Conservation (phyloP, 1,139 yeast genomes). For the Candida anutae region DNA sequence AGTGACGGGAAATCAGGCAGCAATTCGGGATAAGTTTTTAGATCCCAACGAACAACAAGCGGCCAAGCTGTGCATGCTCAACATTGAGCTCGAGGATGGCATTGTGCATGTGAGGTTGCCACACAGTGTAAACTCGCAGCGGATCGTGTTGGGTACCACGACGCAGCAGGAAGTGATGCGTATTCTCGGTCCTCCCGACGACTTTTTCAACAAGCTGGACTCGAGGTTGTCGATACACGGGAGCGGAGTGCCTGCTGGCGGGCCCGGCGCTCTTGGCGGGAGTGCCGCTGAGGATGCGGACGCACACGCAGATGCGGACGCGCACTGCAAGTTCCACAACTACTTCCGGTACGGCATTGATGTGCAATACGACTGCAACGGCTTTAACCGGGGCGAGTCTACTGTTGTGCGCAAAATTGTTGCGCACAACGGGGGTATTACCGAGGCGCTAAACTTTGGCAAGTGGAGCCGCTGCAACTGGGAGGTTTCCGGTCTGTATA, state of each 20-base stretch:
- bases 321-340: constrained; percentile 39
- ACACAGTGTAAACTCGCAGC: no score
- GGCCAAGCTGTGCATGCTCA: no score
- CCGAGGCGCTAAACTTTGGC: constrained; percentile 41
- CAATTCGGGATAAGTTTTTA: not conserved
- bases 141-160: constrained; percentile 28
- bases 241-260: not conserved
- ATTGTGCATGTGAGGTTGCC: no score
- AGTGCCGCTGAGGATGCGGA: not conserved
- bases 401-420: constrained; percentile 34
- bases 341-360: constrained; percentile 50
- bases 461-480: constrained; percentile 44
- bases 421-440: constrained; percentile 43
- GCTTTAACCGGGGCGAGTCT: constrained; percentile 15
- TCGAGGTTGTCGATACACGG: constrained; percentile 34
- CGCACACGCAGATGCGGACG: constrained; percentile 1
- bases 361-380: constrained; percentile 31
- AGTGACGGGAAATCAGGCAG: not conserved
- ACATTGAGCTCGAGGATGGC: no score
- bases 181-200: constrained; percentile 52
- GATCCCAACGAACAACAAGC: not conserved
- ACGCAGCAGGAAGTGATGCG: constrained; percentile 43
- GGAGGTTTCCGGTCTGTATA: constrained; percentile 15
- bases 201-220: constrained; percentile 41
- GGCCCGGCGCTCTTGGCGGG: not conserved